Percentiles rank a stretch among this genome's conserved stretches.
phyloP scores from a whole-genome alignment of 306 rosid species.

The Trifolium dubium region DNA sequence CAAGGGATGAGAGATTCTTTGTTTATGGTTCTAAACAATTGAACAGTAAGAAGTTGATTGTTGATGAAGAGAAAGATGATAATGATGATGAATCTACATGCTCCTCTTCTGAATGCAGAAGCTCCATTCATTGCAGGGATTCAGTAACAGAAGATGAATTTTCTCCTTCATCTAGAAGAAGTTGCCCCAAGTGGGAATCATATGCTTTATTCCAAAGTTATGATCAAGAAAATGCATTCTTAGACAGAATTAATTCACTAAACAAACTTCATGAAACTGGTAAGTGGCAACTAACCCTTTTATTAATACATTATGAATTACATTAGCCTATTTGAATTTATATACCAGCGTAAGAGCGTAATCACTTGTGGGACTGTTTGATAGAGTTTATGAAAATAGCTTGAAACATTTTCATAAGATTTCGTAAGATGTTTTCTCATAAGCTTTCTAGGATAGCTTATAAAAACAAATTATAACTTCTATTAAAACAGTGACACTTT shows the following conservation, averaged over 20 bases:
- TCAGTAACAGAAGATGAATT: slow-evolving; percentile 72
- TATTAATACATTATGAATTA: not conserved
- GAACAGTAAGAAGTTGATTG: slow-evolving; percentile 55
- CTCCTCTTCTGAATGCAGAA: slow-evolving; percentile 83
- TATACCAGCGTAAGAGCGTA: not conserved
- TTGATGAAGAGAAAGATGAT: slow-evolving; percentile 47
- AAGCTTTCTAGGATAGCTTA: not conserved
- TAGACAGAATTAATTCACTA: slow-evolving; percentile 76
- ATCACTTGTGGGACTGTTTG: not conserved
- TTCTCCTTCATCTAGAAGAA: slow-evolving; percentile 80
- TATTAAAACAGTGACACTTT: no score
- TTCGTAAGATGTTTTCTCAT: not conserved
- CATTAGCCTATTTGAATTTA: not conserved
- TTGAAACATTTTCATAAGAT: not conserved
- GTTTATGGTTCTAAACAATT: slow-evolving; percentile 47
- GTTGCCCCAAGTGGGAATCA: slow-evolving; percentile 95
- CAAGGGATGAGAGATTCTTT: slow-evolving; percentile 60
- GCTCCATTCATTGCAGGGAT: slow-evolving; percentile 71
- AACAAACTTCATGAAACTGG: slow-evolving; percentile 81
- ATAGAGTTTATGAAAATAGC: not conserved
- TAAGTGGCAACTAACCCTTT: slow-evolving; percentile 20
- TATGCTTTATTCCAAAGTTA: slow-evolving; percentile 79
- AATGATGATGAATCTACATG: slow-evolving; percentile 61
- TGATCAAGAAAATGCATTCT: slow-evolving; percentile 83
- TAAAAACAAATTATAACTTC: no score